phyloP scores from a whole-genome alignment of 2,329 filamentous ascomycete species.

The Cercospora zeina region DNA sequence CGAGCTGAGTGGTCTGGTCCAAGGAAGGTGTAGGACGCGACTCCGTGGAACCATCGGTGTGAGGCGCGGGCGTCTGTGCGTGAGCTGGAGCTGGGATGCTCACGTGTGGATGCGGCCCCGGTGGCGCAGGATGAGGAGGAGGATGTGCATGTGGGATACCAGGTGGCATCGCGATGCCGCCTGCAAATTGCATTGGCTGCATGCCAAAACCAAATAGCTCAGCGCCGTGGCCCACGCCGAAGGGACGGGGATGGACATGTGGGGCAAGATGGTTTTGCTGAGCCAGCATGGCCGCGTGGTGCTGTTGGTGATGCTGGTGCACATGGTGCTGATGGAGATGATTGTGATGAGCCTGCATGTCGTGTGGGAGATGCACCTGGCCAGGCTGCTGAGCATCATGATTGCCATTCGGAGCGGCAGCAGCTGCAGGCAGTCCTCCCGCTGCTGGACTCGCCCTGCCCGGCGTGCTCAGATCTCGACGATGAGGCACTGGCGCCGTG shows the following conservation, averaged over 20 bases:
- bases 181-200: constrained; percentile 19
- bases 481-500: constrained; percentile 21
- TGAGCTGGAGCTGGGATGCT: not conserved
- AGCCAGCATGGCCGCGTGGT: constrained; percentile 4
- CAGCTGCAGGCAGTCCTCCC: constrained; percentile 1
- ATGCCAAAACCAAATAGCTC: constrained; percentile 20
- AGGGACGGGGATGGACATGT: constrained; percentile 6
- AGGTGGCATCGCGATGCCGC: constrained; percentile 5
- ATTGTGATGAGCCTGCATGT: constrained; percentile 7
- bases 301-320: constrained; percentile 17
- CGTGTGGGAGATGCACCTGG: not conserved
- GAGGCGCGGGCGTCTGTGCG: not conserved
- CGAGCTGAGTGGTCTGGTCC: not conserved
- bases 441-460: constrained; percentile 22
- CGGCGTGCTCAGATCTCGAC: constrained; percentile 20
- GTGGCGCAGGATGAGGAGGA: not conserved
- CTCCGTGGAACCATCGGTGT: constrained; percentile 11
- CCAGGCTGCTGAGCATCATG: constrained; percentile 12
- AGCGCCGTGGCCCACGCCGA: not conserved
- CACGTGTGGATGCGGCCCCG: not conserved
- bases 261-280: constrained; percentile 23
- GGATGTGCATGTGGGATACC: not conserved
- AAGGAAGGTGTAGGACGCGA: not conserved
- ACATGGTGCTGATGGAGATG: constrained; percentile 15
- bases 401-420: not conserved